Evolutionary conservation across 2,329 filamentous ascomycete genomes (phyloP), one percentile per base, ranked within the genome.

Genomic region (Delphinella strobiligena): DNA sequence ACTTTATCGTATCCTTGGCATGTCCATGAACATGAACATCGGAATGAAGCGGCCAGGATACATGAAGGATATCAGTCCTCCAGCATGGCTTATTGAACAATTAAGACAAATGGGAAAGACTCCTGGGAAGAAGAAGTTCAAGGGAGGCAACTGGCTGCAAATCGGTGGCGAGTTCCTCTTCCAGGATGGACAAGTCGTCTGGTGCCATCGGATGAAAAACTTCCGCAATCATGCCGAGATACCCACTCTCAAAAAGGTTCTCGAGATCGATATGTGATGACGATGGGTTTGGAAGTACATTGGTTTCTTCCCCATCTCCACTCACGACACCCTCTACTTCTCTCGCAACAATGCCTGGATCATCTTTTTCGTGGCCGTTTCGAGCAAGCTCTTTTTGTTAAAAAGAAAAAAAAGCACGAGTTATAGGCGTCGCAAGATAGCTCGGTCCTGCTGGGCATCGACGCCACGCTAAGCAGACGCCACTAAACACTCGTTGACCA

Each of bases 101-200:
- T 36, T 58, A 32, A 50, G 36, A 11, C 31, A 43, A 35, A 38
- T 45, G 37, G 32, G 34, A 12, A 44, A 44, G 12, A 29, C 30
- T 14, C 42, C 45, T n/a, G 40, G 42, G 27, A 36, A 31, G 29
- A 42, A 41, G 17, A 34, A 37, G 11, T 39, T 58, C 19, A 51
- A 54, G 30, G 59, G 59, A 12, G 61, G 61, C 4, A 54, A 61
- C 31, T 47, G 52, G 19, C 48, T 61, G 41, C 61, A 63, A 48
- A 54, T 63, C 19, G 61, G 61, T 4, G 61, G 61, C 4, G 61
- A 63, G 37, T 62, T 63, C 33, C 34, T 63, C 46, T 61, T 63
- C 39, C 54, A 61, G 24, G 55, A 61, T n/a, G 60, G 57, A 1
- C 47, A 58, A 46, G 56, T 60, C 5, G 48, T 59, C 3, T 63